phyloP scores from a whole-genome alignment of 768 basidiomycete genomes.

The Kwoniella heveanensis region DNA sequence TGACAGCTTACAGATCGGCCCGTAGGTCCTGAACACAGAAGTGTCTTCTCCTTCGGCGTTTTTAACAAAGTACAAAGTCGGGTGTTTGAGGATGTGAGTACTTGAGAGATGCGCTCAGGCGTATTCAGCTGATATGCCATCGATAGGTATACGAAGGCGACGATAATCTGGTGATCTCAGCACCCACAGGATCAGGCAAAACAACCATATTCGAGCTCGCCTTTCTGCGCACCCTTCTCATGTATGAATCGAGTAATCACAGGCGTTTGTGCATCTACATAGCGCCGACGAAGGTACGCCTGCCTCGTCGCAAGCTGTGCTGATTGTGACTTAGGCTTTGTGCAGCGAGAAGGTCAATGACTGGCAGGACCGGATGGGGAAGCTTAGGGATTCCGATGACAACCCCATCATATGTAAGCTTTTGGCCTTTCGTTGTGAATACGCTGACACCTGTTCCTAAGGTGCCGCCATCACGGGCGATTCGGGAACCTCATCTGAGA shows the following conservation, averaged over 20 bases:
- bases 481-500: conserved; percentile 67
- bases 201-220: conserved; percentile 92
- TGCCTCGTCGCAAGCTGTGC: background rate
- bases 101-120: background rate
- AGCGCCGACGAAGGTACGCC: conserved; percentile 79
- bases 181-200: conserved; percentile 95
- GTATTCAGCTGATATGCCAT: too few species aligned
- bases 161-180: conserved; percentile 59
- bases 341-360: conserved; percentile 82
- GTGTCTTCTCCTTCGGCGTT: conserved; percentile 61
- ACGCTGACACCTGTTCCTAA: conserved; percentile 51
- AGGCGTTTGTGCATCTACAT: conserved; percentile 67
- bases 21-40: conserved; percentile 76
- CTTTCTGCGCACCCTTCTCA: conserved; percentile 67
- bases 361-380: conserved; percentile 78
- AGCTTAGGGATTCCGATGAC: conserved; percentile 60
- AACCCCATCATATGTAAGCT: conserved; percentile 62
- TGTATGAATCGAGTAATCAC: background rate
- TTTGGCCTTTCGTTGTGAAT: conserved; percentile 8
- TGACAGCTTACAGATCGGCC: conserved; percentile 8
- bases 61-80: conserved; percentile 90
- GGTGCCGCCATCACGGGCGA: conserved; percentile 93
- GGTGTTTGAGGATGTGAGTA: conserved; percentile 73
- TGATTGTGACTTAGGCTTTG: conserved; percentile 64
- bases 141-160: conserved; percentile 50